Evolutionary conservation across 495 filamentous ascomycete genomes (phyloP), one percentile per base, ranked within the genome.

Genomic region (Aspergillus affinis): DNA sequence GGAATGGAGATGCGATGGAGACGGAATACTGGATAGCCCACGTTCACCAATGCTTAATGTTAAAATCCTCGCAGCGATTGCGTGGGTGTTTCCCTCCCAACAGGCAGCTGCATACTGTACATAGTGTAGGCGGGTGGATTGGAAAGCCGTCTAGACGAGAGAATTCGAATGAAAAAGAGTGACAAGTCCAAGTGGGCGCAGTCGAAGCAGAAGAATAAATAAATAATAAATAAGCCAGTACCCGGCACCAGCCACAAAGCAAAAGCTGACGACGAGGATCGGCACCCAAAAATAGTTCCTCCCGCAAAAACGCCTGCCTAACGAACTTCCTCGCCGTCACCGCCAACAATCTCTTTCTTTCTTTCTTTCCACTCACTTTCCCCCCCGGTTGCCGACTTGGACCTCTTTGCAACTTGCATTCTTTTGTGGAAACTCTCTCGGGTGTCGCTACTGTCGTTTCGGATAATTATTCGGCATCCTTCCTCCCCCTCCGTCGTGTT

Each of bases 21-120:
- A 19, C 26, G 23, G 48, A 19, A 15, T 30, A 52, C 15, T 19
- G 50, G 58, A 51, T 48, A 32, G 54, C 61, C 59, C 29, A 55
- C 32, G 55, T 51, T 61, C 7, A 55, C 46, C 65, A 68, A 68
- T 68, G 50, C 60, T 63, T 65, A 68, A 67, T 64, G 53, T 62
- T 47, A 54, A 61, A 61, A 20, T 29, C 46, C 10, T 21, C 30
- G 30, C 8, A 20, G 45, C 54, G 41, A 57, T 57, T 17, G 29
- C 29, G 29, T 32, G 29, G 29, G 29, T 10, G 29, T 32, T 32
- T 32, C 29, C 29, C 29, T 32, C 29, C 29, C 29, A 32, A 32
- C 29, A 7, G 29, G 29, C 23, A 26, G 23, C 23, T 4, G 4
- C 23, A 26, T 26, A 26, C 2, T 26, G 23, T 26, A 26, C 23